These are phyloP conservation scores for Rhizopus stolonifer DNA, from an alignment of 371 early-diverging fungal genomes.

Conservation along the genomic window DNA sequence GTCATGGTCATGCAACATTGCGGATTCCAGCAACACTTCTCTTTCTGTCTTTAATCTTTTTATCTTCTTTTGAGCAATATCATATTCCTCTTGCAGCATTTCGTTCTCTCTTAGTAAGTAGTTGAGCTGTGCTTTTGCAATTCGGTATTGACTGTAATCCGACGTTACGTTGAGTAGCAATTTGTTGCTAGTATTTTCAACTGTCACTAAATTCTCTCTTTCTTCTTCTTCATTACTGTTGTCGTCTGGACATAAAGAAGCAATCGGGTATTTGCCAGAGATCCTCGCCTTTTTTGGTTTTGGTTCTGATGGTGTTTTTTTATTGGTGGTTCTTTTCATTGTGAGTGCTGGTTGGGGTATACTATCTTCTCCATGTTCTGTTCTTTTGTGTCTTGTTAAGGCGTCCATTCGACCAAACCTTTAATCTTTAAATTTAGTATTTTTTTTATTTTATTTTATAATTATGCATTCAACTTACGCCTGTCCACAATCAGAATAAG, in stretches of 20 bases:
- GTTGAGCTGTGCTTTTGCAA: slow-evolving; percentile 56
- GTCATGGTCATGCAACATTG: slow-evolving; percentile 32
- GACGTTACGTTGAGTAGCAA: background rate
- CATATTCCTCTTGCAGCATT: slow-evolving; percentile 53
- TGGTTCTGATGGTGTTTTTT: background rate
- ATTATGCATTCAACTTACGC: no score
- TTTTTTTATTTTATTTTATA: no score
- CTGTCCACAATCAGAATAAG: slow-evolving; percentile 37
- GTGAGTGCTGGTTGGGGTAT: background rate
- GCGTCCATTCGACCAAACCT: slow-evolving; percentile 53
- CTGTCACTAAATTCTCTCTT: background rate
- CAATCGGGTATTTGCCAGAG: background rate
- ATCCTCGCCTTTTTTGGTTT: slow-evolving; percentile 4
- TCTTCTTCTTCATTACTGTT: background rate
- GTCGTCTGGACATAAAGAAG: background rate
- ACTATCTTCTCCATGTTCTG: slow-evolving; percentile 28
- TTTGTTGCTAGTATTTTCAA: slow-evolving; percentile 2
- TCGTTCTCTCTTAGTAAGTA: slow-evolving; percentile 61
- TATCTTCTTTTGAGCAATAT: slow-evolving; percentile 45
- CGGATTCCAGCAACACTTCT: slow-evolving; percentile 51
- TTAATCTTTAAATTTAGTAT: no score
- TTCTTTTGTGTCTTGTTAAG: slow-evolving; percentile 38
- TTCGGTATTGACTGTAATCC: slow-evolving; percentile 36
- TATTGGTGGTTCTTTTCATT: background rate
- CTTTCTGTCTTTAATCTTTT: slow-evolving; percentile 52